Conservation (phyloP, 1,139 yeast species). For the Geotrichum bryndzae region DNA sequence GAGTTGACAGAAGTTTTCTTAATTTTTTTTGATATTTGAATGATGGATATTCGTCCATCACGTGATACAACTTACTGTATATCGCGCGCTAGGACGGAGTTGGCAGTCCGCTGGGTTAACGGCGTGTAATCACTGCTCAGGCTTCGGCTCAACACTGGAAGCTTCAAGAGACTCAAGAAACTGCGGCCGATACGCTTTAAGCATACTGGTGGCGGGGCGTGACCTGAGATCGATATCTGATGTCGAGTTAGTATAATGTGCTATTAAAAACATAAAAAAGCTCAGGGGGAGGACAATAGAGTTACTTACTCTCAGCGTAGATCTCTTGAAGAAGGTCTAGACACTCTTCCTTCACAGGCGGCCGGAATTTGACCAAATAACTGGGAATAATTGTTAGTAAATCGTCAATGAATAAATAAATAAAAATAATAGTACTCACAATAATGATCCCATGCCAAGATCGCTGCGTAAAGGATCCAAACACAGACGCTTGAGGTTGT, state of each 20-base stretch:
- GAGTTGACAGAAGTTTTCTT: too few relatives aligned
- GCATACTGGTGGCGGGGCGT: conserved; percentile 12
- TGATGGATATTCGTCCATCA: too few relatives aligned
- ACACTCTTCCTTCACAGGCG: conserved; percentile 69
- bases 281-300: background rate
- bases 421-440: conserved; percentile 5
- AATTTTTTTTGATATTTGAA: too few relatives aligned
- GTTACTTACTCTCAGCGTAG: conserved; percentile 34
- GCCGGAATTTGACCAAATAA: conserved; percentile 81
- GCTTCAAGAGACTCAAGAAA: conserved; percentile 12
- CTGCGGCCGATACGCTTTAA: conserved; percentile 15
- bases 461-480: conserved; percentile 68
- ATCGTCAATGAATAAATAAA: background rate
- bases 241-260: background rate
- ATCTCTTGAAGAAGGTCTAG: conserved; percentile 58
- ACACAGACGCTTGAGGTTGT: conserved; percentile 66
- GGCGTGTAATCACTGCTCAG: background rate
- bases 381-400: conserved; percentile 43
- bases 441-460: conserved; percentile 58
- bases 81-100: background rate
- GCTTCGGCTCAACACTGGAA: background rate
- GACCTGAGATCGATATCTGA: conserved; percentile 14
- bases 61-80: too few relatives aligned
- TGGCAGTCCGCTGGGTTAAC: background rate
- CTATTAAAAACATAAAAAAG: background rate